These are phyloP conservation scores for Mortierella antarctica DNA, from an alignment of 192 early-diverging fungal genomes.

Conservation along the genomic window DNA sequence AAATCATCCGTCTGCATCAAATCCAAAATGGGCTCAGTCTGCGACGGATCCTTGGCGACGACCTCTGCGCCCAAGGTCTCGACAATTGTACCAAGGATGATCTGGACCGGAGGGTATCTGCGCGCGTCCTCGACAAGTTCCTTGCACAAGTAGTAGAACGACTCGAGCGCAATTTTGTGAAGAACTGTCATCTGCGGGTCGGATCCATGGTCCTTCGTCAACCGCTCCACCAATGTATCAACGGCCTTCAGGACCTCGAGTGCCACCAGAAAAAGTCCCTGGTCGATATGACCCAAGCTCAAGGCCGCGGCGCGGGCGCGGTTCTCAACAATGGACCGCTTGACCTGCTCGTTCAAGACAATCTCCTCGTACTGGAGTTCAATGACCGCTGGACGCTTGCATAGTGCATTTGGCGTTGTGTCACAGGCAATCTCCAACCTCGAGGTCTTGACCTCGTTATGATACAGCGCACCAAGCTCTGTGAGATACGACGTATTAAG, in stretches of 20 bases:
- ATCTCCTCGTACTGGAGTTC: constrained; percentile 44
- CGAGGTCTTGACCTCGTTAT: constrained; percentile 42
- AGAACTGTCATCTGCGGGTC: background rate
- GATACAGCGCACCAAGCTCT: constrained; percentile 50
- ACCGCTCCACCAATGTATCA: background rate
- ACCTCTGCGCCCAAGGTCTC: constrained; percentile 33
- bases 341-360: constrained; percentile 34
- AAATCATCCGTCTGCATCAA: constrained; percentile 46
- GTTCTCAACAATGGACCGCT: constrained; percentile 43
- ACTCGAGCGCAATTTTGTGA: constrained; percentile 16
- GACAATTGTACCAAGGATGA: constrained; percentile 29
- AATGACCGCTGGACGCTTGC: constrained; percentile 45
- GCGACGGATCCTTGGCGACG: constrained; percentile 35
- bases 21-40: constrained; percentile 43
- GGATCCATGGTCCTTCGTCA: background rate
- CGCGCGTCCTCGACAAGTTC: constrained; percentile 39
- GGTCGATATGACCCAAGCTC: constrained; percentile 28
- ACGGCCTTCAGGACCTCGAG: constrained; percentile 22
- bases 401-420: constrained; percentile 43
- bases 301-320: constrained; percentile 27
- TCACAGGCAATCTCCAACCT: constrained; percentile 53
- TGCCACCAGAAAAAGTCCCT: constrained; percentile 31
- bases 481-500: constrained; percentile 46
- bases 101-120: constrained; percentile 29
- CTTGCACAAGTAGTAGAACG: constrained; percentile 33